Conservation (phyloP, 192 early-diverging fungal species). For the Glomus cerebriforme region DNA sequence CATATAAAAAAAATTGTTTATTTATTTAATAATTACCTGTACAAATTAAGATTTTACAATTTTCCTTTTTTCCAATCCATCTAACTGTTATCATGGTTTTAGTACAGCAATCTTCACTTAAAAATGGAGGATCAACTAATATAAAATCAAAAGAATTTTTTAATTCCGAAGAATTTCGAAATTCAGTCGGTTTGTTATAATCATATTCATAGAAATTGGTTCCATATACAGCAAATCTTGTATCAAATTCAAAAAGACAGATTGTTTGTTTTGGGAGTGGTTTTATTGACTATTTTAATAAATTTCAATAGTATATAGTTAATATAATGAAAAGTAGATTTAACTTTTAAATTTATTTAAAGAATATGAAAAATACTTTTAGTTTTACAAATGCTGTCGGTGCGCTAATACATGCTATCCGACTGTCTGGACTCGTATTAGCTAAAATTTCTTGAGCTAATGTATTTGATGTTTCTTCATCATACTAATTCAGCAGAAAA, state of each 20-base stretch:
- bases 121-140: conserved; percentile 79
- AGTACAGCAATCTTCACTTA: conserved; percentile 71
- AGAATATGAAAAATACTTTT: conserved; percentile 44
- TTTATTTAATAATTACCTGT: conserved; percentile 44
- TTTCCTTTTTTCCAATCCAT: conserved; percentile 48
- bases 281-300: conserved; percentile 38
- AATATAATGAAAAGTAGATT: neutral
- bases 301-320: neutral
- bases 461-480: conserved; percentile 43
- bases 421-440: conserved; percentile 39
- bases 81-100: conserved; percentile 65
- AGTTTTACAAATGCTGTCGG: conserved; percentile 67
- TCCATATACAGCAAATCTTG: conserved; percentile 71
- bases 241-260: conserved; percentile 75
- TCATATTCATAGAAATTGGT: conserved; percentile 71
- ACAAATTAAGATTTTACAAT: conserved; percentile 59
- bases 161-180: conserved; percentile 45
- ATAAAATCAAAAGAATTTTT: conserved; percentile 66
- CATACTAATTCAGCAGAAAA: conserved; percentile 36
- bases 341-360: too few relatives aligned
- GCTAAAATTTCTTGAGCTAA: conserved; percentile 42
- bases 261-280: conserved; percentile 43
- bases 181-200: conserved; percentile 65
- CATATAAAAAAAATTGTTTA: neutral
- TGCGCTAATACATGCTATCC: conserved; percentile 61